Evolutionary conservation across 2,329 filamentous ascomycete genomes (phyloP), one percentile per base, ranked within the genome.

Genomic region (Juglanconis sp.): DNA sequence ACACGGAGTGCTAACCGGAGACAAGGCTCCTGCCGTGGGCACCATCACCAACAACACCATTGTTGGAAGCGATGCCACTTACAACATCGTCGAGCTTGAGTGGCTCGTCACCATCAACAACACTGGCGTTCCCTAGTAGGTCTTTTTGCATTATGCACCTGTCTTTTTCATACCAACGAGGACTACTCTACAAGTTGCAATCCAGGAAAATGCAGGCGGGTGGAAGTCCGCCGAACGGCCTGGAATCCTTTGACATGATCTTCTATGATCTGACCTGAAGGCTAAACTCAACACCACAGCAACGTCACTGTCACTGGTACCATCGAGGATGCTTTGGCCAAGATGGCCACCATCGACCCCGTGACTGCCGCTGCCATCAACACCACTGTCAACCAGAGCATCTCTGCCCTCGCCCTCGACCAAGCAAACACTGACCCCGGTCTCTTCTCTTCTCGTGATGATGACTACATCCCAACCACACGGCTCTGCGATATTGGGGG

Each of bases 401-500:
- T 38, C 24, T n/a, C 38, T 1, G 48, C 30, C 17, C 31, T 44
- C 34, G n/a, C 24, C 24, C 24, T 30, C n/a, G 13, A 4, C 31
- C 31, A 15, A 10, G n/a, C 11, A 48, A 53, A 30, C 11, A 17
- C 47, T 30, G 47, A 46, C n/a, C 40, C 36, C 65, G 58, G 68
- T 71, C 64, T n/a, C 30, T 13, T n/a, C 38, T n/a, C 38, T 2
- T 24, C 36, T 9, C 38, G 38, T n/a, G 30, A 44, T 32, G 15
- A 6, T 32, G 9, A 5, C 9, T 46, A 51, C 56, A 46, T 17
- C 3, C 56, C 51, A 7, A 54, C 46, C 50, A 38, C 31, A 66
- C 61, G 68, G 72, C 64, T 30, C n/a, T 57, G 48, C 56, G 44
- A 57, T 13, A 15, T 57, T 9, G n/a, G 24, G 3, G 32, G 17